Evolutionary conservation across 768 basidiomycete genomes (phyloP).

Genomic region (Leccinum broughii): DNA sequence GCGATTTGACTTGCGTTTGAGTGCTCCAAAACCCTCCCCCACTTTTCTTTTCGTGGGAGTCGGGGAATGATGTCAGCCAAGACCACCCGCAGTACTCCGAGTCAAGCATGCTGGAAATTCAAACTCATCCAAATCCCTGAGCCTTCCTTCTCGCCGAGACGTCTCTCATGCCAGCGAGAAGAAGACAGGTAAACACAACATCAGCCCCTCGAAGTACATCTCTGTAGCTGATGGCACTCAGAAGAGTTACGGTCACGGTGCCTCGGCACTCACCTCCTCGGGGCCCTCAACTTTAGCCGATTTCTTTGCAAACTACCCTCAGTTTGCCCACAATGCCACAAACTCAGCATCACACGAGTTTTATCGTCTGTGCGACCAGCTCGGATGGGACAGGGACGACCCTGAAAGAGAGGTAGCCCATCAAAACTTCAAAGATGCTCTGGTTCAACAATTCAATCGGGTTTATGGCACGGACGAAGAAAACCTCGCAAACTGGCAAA

Average conservation of each 20-base stretch:
- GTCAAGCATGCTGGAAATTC: neutral
- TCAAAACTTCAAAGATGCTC: conserved; percentile 6
- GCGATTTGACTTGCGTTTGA: too few relatives aligned
- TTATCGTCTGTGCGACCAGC: conserved; percentile 14
- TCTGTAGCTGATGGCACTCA: neutral
- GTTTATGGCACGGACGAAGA: conserved; percentile 15
- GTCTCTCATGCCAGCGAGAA: neutral
- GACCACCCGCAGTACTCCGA: too few relatives aligned
- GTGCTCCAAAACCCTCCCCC: too few relatives aligned
- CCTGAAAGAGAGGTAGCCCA: neutral
- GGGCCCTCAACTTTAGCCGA: neutral
- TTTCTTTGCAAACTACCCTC: neutral
- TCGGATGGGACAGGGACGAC: conserved; percentile 3
- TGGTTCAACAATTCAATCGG: conserved; percentile 17
- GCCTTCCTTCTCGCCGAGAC: neutral
- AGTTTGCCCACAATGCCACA: conserved; percentile 1
- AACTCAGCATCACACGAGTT: conserved; percentile 12
- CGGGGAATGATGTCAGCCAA: too few relatives aligned
- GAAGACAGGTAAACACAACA: neutral
- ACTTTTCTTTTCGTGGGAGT: too few relatives aligned
- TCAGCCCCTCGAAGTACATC: neutral
- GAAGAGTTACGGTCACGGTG: neutral
- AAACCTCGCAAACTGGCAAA: conserved; percentile 11
- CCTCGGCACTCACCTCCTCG: neutral
- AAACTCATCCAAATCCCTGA: neutral